Percentiles rank a stretch among this genome's conserved stretches.
These are phyloP conservation scores for Penicillium waksmanii DNA, from an alignment of 495 filamentous ascomycete species.

Conservation along the genomic window DNA sequence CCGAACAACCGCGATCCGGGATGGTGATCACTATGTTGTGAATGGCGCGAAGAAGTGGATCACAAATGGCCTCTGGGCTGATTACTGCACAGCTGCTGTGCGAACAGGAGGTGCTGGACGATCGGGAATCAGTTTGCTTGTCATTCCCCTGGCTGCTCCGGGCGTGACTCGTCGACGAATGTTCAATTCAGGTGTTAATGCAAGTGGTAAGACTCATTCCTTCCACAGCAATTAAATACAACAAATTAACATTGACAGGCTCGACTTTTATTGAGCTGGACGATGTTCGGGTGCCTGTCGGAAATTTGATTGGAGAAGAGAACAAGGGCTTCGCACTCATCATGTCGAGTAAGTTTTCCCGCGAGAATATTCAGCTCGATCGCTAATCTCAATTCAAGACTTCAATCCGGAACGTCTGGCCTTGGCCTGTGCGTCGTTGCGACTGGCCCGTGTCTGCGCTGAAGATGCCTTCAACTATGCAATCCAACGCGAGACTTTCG, in stretches of 20 bases:
- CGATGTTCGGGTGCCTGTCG: conserved; percentile 49
- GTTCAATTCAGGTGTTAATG: conserved; percentile 66
- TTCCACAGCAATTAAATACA: background rate
- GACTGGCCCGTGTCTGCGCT: conserved; percentile 50
- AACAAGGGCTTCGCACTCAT: conserved; percentile 54
- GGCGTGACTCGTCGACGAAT: conserved; percentile 72
- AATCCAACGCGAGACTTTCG: conserved; percentile 53
- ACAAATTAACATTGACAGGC: conserved; percentile 26
- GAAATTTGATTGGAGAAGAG: conserved; percentile 48
- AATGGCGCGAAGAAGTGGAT: conserved; percentile 65
- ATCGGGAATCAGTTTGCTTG: conserved; percentile 53
- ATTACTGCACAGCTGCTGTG: conserved; percentile 58
- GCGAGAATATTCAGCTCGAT: background rate
- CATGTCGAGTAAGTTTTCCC: conserved; percentile 46
- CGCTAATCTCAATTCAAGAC: conserved; percentile 25
- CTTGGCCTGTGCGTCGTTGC: conserved; percentile 45
- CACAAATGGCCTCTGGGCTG: conserved; percentile 58
- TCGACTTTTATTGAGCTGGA: conserved; percentile 53
- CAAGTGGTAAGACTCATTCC: conserved; percentile 34
- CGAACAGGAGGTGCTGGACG: conserved; percentile 54
- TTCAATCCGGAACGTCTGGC: conserved; percentile 53
- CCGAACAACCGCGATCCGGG: conserved; percentile 48
- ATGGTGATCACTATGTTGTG: conserved; percentile 54
- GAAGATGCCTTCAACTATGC: conserved; percentile 55
- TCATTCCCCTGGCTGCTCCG: conserved; percentile 51